These are phyloP conservation scores for Curvularia sp. DNA, from an alignment of 2,329 filamentous ascomycete genomes.

Conservation along the genomic window DNA sequence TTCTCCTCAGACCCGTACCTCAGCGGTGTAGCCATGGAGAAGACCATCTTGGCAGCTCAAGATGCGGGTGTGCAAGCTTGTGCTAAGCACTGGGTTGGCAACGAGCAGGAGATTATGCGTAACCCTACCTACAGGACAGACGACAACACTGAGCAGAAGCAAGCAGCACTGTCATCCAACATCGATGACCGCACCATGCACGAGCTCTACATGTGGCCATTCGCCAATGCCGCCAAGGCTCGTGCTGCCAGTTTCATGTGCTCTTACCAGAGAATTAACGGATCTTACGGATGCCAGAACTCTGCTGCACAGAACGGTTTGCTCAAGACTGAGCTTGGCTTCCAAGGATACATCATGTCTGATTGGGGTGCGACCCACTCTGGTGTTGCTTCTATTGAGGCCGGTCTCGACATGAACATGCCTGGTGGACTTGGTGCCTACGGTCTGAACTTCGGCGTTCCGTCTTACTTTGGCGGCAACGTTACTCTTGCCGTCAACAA, in stretches of 20 bases:
- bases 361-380: slow-evolving; percentile 56
- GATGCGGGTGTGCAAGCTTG: slow-evolving; percentile 53
- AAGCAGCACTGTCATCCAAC: slow-evolving; percentile 66
- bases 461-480: slow-evolving; percentile 55
- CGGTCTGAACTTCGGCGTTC: slow-evolving; percentile 34
- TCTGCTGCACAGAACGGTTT: slow-evolving; percentile 57
- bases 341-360: slow-evolving; percentile 56
- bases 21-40: slow-evolving; percentile 50
- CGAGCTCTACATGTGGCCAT: slow-evolving; percentile 72
- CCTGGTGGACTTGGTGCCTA: slow-evolving; percentile 46
- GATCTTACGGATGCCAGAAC: slow-evolving; percentile 48
- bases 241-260: slow-evolving; percentile 69
- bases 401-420: slow-evolving; percentile 59
- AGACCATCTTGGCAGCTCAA: slow-evolving; percentile 52
- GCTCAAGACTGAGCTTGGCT: slow-evolving; percentile 61
- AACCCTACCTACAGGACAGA: slow-evolving; percentile 58
- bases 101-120: slow-evolving; percentile 65
- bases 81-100: slow-evolving; percentile 64
- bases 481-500: slow-evolving; percentile 51
- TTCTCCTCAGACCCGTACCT: slow-evolving; percentile 55
- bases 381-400: slow-evolving; percentile 52
- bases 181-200: slow-evolving; percentile 70
- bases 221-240: slow-evolving; percentile 66
- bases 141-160: slow-evolving; percentile 54
- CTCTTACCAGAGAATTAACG: slow-evolving; percentile 51